A percentile compares a stretch with the other conserved stretches of the same genome.
These are phyloP conservation scores for Besnoitia besnoiti DNA, from an alignment of 169 alveolate genomes.

Conservation along the genomic window DNA sequence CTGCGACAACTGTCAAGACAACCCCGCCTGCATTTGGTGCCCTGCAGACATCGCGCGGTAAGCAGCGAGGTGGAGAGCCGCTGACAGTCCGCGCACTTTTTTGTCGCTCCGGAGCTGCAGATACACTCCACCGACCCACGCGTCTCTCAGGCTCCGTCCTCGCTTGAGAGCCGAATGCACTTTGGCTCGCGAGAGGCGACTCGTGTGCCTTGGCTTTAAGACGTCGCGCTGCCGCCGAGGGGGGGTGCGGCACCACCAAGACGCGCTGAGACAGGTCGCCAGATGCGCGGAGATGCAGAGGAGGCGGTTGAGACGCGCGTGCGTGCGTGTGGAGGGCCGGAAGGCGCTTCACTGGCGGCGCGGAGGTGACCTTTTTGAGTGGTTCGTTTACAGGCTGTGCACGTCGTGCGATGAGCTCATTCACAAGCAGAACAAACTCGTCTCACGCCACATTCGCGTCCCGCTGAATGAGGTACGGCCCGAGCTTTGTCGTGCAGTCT, in stretches of 20 bases:
- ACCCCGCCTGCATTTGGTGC: slow-evolving; percentile 88
- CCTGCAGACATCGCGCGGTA: slow-evolving; percentile 87
- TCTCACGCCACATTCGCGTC: slow-evolving; percentile 87
- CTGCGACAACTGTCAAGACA: slow-evolving; percentile 90
- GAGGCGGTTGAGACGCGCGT: no score
- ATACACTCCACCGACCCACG: no score
- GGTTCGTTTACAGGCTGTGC: slow-evolving; percentile 76
- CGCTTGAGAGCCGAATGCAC: no score
- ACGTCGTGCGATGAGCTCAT: slow-evolving; percentile 84
- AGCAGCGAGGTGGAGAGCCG: not conserved
- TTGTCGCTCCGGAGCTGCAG: no score
- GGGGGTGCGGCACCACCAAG: no score
- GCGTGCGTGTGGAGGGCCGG: not conserved
- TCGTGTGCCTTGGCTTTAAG: no score
- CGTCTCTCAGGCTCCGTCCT: no score
- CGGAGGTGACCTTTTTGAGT: not conserved
- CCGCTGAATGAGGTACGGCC: slow-evolving; percentile 84
- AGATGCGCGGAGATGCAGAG: no score
- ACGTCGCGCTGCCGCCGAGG: no score
- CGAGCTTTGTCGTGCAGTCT: not conserved
- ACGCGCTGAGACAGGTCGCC: no score
- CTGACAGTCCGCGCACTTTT: not conserved
- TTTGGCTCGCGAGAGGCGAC: not conserved
- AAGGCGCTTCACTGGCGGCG: not conserved
- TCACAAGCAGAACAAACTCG: slow-evolving; percentile 87